These are phyloP conservation scores for Acacia melanoxylon DNA, from an alignment of 306 rosid species.

Conservation along the genomic window DNA sequence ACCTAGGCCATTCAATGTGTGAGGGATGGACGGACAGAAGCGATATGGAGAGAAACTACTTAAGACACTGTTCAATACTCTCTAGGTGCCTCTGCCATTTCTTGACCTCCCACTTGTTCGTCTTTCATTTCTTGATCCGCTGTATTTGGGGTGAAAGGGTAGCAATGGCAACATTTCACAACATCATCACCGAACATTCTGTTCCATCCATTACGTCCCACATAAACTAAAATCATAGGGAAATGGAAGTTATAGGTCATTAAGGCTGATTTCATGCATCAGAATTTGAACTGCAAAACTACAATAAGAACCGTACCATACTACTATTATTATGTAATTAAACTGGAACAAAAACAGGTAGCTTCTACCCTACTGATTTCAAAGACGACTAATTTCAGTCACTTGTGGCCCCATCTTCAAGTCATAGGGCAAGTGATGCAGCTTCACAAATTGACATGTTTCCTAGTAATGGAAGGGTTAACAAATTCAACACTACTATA, in stretches of 20 bases:
- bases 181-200: slow-evolving; percentile 66
- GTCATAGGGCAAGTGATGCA: background rate
- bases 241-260: background rate
- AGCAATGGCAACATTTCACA: slow-evolving; percentile 58
- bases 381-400: slow-evolving; percentile 20
- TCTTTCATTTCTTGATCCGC: slow-evolving; percentile 40
- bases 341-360: background rate
- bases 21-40: no score
- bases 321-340: no score
- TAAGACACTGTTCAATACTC: no score
- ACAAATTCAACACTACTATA: no score
- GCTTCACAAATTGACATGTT: background rate
- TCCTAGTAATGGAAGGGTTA: background rate
- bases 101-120: slow-evolving; percentile 32
- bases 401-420: background rate
- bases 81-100: slow-evolving; percentile 70
- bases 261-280: background rate
- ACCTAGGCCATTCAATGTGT: no score
- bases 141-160: slow-evolving; percentile 42
- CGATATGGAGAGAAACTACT: no score
- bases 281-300: background rate
- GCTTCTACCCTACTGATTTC: background rate
- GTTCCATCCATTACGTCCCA: slow-evolving; percentile 67
- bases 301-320: no score
- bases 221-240: slow-evolving; percentile 41